Percentiles rank a stretch among this genome's conserved stretches.
phyloP scores from a whole-genome alignment of 1,284 basidiomycete genomes.

The Moesziomyces antarcticus region DNA sequence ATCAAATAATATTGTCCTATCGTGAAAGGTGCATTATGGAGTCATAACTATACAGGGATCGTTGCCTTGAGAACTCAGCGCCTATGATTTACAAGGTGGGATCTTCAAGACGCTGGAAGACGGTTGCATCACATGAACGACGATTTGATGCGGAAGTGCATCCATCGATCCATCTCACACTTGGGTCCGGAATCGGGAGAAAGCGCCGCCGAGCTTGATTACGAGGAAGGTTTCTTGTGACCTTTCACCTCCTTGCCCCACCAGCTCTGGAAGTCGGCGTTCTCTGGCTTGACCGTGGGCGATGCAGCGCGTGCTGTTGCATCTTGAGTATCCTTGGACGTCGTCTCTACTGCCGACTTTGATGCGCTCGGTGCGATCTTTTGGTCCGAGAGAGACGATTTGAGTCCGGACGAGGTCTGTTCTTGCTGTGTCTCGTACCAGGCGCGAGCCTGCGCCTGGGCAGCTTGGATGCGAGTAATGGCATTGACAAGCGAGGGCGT shows the following conservation, averaged over 20 bases:
- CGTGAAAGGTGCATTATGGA: no score
- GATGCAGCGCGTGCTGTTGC: slow-evolving; percentile 1
- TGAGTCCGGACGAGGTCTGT: slow-evolving; percentile 3
- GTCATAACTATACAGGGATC: no score
- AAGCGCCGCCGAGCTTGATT: no score
- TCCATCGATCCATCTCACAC: no score
- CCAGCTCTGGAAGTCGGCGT: slow-evolving; percentile 29
- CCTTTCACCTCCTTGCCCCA: slow-evolving; percentile 43
- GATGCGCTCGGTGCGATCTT: not conserved
- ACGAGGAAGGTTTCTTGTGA: slow-evolving; percentile 4
- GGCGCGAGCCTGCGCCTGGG: slow-evolving; percentile 55
- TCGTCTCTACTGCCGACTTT: not conserved
- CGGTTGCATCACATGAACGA: no score
- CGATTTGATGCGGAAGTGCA: no score
- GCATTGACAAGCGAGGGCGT: slow-evolving; percentile 60
- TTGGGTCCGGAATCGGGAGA: no score
- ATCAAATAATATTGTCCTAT: no score
- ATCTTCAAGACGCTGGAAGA: no score
- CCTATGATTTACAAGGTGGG: no score
- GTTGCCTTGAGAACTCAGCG: no score
- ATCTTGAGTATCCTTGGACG: not conserved
- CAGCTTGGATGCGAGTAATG: slow-evolving; percentile 57
- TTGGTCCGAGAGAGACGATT: not conserved
- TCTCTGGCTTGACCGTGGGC: slow-evolving; percentile 1
- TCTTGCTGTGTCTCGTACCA: slow-evolving; percentile 33